These are phyloP conservation scores for Tuber calosporum DNA, from an alignment of 495 filamentous ascomycete genomes.

Conservation along the genomic window DNA sequence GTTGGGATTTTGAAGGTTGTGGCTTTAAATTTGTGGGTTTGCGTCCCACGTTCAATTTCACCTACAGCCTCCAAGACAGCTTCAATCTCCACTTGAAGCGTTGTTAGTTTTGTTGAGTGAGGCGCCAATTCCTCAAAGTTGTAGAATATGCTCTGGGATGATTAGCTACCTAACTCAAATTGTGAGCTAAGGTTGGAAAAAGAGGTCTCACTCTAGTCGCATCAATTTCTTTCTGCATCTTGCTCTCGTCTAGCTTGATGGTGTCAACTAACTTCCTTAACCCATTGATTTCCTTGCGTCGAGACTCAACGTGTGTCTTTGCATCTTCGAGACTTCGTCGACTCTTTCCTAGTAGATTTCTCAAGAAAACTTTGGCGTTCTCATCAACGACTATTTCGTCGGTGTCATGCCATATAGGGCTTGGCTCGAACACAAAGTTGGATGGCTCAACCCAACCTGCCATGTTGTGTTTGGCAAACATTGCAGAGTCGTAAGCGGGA, in stretches of 20 bases:
- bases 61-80: slow-evolving; percentile 81
- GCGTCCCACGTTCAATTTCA: slow-evolving; percentile 81
- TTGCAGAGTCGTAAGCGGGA: slow-evolving; percentile 84
- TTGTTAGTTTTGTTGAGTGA: slow-evolving; percentile 74
- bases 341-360: slow-evolving; percentile 84
- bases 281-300: slow-evolving; percentile 71
- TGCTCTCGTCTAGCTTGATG: slow-evolving; percentile 45
- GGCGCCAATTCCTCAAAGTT: slow-evolving; percentile 79
- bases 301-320: slow-evolving; percentile 72
- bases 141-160: slow-evolving; percentile 48
- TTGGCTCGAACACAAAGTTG: slow-evolving; percentile 83
- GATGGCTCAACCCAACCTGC: slow-evolving; percentile 69
- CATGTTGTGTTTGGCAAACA: slow-evolving; percentile 92
- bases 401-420: slow-evolving; percentile 95
- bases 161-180: slow-evolving; percentile 4
- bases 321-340: slow-evolving; percentile 72
- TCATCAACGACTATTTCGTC: slow-evolving; percentile 75
- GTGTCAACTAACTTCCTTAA: slow-evolving; percentile 63
- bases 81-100: slow-evolving; percentile 82
- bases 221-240: slow-evolving; percentile 37
- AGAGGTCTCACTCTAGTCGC: slow-evolving; percentile 34
- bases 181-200: not conserved
- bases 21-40: slow-evolving; percentile 91
- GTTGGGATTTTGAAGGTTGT: slow-evolving; percentile 98
- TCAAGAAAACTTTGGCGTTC: slow-evolving; percentile 74